Evolutionary conservation across 352 stramenopile genomes (phyloP).

Genomic region (Globisporangium nodosum): DNA sequence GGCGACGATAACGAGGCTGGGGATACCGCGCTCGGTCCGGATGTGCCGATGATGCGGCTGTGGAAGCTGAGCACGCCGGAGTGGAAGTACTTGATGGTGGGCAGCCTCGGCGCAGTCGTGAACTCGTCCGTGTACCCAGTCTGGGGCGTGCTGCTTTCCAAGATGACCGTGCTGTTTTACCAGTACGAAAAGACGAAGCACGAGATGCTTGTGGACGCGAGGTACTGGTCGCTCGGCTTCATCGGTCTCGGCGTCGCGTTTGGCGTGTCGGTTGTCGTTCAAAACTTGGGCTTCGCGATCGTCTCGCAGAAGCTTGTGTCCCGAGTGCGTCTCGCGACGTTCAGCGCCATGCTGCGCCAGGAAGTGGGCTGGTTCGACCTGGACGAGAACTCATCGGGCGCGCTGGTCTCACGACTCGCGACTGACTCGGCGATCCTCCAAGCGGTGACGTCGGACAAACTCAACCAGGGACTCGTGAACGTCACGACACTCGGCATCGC

Average conservation of each 20-base stretch:
- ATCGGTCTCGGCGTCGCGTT: conserved; percentile 32
- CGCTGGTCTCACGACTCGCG: conserved; percentile 53
- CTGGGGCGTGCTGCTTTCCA: conserved; percentile 43
- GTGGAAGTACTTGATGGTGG: conserved; percentile 34
- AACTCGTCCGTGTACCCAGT: conserved; percentile 39
- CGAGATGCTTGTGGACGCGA: conserved; percentile 34
- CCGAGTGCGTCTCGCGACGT: conserved; percentile 34
- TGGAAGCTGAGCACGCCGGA: conserved; percentile 40
- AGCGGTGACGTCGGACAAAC: conserved; percentile 59
- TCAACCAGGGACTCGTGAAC: conserved; percentile 53
- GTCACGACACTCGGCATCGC: conserved; percentile 43
- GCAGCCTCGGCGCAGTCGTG: conserved; percentile 26
- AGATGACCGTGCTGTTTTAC: conserved; percentile 45
- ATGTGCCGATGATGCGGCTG: conserved; percentile 19
- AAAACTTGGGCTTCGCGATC: conserved; percentile 50
- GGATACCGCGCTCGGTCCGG: background rate
- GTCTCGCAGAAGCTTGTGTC: conserved; percentile 39
- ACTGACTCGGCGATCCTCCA: conserved; percentile 75
- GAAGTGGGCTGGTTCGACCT: conserved; percentile 76
- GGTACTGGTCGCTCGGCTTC: conserved; percentile 26
- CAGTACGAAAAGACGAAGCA: conserved; percentile 23
- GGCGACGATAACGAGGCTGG: background rate
- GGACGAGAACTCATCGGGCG: conserved; percentile 55
- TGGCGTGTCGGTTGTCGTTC: conserved; percentile 26
- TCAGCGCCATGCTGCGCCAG: conserved; percentile 55